Conservation (phyloP, 768 basidiomycete genomes). For the Naganishia kalamii region DNA sequence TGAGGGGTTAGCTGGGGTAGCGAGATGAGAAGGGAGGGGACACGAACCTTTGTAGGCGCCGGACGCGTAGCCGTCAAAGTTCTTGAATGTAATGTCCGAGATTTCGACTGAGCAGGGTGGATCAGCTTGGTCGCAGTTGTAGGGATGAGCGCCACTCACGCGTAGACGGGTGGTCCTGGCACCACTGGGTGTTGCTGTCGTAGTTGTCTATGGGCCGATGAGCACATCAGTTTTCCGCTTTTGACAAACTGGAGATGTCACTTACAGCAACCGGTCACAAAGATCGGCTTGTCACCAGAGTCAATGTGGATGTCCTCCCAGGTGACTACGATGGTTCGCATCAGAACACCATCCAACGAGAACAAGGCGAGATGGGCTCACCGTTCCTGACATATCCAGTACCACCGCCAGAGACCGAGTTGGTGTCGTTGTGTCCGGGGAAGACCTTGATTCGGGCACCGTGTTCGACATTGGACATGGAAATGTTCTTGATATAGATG, state of each 20-base stretch:
- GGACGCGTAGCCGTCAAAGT: constrained; percentile 58
- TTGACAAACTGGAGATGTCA: constrained; percentile 29
- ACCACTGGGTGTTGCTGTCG: constrained; percentile 49
- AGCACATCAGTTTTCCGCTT: no score
- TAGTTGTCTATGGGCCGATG: constrained; percentile 18
- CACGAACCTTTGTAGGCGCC: constrained; percentile 30
- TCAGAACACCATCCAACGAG: no score
- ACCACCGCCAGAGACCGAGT: constrained; percentile 54
- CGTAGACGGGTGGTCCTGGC: constrained; percentile 54
- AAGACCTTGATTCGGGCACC: constrained; percentile 66
- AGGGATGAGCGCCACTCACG: constrained; percentile 6
- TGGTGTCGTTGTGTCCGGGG: constrained; percentile 58
- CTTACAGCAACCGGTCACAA: constrained; percentile 55
- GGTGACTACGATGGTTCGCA: constrained; percentile 18
- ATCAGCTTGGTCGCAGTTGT: background rate
- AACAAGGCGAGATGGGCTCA: constrained; percentile 20
- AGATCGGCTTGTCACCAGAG: constrained; percentile 57
- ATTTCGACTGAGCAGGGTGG: constrained; percentile 44
- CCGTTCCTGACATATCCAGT: constrained; percentile 49
- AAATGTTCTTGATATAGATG: constrained; percentile 42
- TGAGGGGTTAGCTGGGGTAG: background rate
- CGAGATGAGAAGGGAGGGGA: background rate
- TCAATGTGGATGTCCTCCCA: constrained; percentile 17
- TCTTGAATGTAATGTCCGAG: constrained; percentile 55
- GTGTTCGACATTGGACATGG: constrained; percentile 60